Evolutionary conservation across 192 early-diverging fungal species (phyloP).

Genomic region (Podila epicladia): DNA sequence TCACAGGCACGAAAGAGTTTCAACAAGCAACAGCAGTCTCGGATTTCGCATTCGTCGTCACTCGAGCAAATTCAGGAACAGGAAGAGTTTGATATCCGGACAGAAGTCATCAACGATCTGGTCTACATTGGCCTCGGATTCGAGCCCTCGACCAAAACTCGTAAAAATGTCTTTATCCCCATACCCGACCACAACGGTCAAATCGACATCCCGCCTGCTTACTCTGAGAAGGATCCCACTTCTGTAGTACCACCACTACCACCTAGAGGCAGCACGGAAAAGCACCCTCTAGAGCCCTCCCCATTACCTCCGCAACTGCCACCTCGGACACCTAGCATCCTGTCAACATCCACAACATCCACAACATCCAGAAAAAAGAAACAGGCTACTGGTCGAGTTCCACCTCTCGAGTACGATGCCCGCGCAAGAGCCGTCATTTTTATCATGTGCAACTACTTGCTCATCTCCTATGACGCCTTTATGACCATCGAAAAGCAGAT

Average conservation of each 20-base stretch:
- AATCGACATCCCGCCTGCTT: constrained; percentile 26
- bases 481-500: constrained; percentile 54
- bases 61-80: background rate
- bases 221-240: constrained; percentile 14
- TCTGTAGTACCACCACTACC: constrained; percentile 15
- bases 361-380: background rate
- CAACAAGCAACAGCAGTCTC: constrained; percentile 14
- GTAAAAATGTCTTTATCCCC: constrained; percentile 15
- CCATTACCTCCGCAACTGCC: constrained; percentile 22
- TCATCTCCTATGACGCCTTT: constrained; percentile 35
- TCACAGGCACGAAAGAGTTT: constrained; percentile 17
- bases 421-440: constrained; percentile 58
- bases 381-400: background rate
- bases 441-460: constrained; percentile 42
- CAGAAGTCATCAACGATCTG: constrained; percentile 45
- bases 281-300: background rate
- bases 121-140: constrained; percentile 49
- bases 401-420: constrained; percentile 60
- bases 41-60: background rate
- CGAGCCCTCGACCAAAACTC: constrained; percentile 35
- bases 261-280: constrained; percentile 1
- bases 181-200: constrained; percentile 11
- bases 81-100: constrained; percentile 30
- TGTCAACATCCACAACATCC: constrained; percentile 1
- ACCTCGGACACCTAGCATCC: constrained; percentile 4